Percentiles rank a stretch among this genome's conserved stretches.
Evolutionary conservation across 164 flowering plant species (phyloP).

Genomic region (Vitis amurensis): DNA sequence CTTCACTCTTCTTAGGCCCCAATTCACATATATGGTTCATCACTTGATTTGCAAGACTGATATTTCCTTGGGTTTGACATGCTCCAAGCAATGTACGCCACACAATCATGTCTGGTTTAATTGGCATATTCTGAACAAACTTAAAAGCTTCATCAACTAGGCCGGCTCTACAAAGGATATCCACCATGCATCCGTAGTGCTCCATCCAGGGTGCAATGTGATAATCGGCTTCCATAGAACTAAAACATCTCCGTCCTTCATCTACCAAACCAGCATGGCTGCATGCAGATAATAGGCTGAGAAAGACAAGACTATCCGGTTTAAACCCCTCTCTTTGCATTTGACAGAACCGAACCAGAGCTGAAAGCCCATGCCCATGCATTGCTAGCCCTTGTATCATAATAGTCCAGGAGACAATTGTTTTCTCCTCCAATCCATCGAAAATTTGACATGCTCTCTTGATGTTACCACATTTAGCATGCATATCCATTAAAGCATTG

Average conservation of each 20-base stretch:
- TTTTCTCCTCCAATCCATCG: slow-evolving; percentile 23
- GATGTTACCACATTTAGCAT: slow-evolving; percentile 44
- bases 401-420: slow-evolving; percentile 39
- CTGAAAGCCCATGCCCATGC: slow-evolving; percentile 35
- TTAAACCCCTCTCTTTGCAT: slow-evolving; percentile 43
- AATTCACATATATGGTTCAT: slow-evolving; percentile 12
- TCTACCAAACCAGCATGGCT: slow-evolving; percentile 43
- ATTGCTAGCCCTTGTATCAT: slow-evolving; percentile 40
- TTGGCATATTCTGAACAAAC: slow-evolving; percentile 30
- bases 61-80: slow-evolving; percentile 24
- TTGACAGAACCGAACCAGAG: slow-evolving; percentile 34
- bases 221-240: slow-evolving; percentile 32
- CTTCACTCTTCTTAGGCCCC: slow-evolving; percentile 26
- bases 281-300: slow-evolving; percentile 37
- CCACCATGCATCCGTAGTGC: slow-evolving; percentile 48
- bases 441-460: slow-evolving; percentile 37
- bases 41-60: slow-evolving; percentile 17
- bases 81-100: slow-evolving; percentile 36
- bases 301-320: slow-evolving; percentile 34
- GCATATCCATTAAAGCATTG: slow-evolving; percentile 48
- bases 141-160: slow-evolving; percentile 32
- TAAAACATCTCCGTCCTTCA: slow-evolving; percentile 34
- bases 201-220: slow-evolving; percentile 31
- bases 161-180: slow-evolving; percentile 40
- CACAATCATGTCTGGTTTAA: slow-evolving; percentile 27